These are phyloP conservation scores for Avena insularis DNA, from an alignment of 176 grass and related monocot genomes.

Conservation along the genomic window DNA sequence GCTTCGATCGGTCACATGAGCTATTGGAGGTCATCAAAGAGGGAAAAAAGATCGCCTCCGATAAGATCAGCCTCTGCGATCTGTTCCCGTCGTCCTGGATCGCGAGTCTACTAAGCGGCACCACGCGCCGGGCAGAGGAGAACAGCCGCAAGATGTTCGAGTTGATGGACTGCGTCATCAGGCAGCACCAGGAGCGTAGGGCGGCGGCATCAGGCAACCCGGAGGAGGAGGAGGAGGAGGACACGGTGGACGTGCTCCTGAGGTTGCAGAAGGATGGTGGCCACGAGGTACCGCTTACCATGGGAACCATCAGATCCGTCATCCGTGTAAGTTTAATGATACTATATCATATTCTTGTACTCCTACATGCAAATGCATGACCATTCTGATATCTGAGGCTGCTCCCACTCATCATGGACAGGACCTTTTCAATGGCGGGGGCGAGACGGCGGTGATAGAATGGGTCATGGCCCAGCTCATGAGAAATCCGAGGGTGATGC, in stretches of 20 bases:
- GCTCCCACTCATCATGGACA: not conserved
- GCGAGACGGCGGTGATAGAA: not conserved
- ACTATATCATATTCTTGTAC: no score
- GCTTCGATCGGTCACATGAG: conserved; percentile 27
- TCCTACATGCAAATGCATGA: no score
- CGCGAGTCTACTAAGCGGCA: not conserved
- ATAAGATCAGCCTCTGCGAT: conserved; percentile 14
- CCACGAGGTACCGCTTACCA: not conserved
- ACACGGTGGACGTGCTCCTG: conserved; percentile 38
- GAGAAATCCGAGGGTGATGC: not conserved
- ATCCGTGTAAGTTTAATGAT: conserved; percentile 16
- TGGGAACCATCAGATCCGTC: conserved; percentile 35
- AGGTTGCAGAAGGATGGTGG: conserved; percentile 29
- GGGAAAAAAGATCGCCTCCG: not conserved
- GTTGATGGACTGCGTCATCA: conserved; percentile 42
- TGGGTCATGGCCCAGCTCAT: not conserved
- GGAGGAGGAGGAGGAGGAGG: conserved; percentile 10
- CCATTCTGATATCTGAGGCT: not conserved
- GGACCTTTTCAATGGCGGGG: conserved; percentile 43
- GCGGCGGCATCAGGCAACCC: not conserved
- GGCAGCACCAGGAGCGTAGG: conserved; percentile 35
- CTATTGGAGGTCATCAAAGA: not conserved
- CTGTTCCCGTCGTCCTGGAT: conserved; percentile 19
- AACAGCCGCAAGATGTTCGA: conserved; percentile 9
- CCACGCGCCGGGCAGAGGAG: not conserved